These are phyloP conservation scores for Stagonosporopsis rhizophila DNA, from an alignment of 2,329 filamentous ascomycete genomes.

Conservation along the genomic window DNA sequence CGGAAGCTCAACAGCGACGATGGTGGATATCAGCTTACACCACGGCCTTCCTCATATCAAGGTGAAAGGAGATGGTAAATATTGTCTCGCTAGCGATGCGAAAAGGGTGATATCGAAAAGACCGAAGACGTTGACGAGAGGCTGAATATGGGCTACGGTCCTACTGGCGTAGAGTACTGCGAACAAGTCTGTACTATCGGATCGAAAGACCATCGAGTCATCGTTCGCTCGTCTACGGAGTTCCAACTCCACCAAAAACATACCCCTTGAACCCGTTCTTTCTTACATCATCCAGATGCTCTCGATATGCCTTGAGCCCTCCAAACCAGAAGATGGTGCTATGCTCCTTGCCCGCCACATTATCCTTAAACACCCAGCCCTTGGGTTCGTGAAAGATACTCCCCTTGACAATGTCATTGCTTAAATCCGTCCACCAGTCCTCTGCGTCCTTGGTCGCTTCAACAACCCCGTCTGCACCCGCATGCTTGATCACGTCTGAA, in stretches of 20 bases:
- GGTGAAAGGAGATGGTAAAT: too few species aligned
- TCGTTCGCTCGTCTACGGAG: not conserved
- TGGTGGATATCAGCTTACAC: too few species aligned
- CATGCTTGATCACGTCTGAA: not conserved
- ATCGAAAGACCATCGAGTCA: too few species aligned
- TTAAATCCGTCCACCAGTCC: slow-evolving; percentile 1
- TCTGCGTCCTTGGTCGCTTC: not conserved
- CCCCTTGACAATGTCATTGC: not conserved
- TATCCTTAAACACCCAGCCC: slow-evolving; percentile 1
- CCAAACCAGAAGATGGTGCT: slow-evolving; percentile 3
- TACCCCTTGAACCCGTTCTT: not conserved
- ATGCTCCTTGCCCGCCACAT: not conserved
- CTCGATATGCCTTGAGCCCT: slow-evolving; percentile 1
- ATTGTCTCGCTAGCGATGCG: too few species aligned
- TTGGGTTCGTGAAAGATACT: not conserved
- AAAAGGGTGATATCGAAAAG: too few species aligned
- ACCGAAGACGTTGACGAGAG: too few species aligned
- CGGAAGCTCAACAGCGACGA: too few species aligned
- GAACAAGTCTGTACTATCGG: too few species aligned
- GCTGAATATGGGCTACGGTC: too few species aligned
- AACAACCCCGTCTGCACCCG: not conserved
- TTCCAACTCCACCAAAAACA: not conserved
- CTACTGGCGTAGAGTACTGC: too few species aligned
- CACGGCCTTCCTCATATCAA: too few species aligned
- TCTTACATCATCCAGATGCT: not conserved